phyloP scores from a whole-genome alignment of 2,329 filamentous ascomycete genomes.

The Ascosphaera apis region DNA sequence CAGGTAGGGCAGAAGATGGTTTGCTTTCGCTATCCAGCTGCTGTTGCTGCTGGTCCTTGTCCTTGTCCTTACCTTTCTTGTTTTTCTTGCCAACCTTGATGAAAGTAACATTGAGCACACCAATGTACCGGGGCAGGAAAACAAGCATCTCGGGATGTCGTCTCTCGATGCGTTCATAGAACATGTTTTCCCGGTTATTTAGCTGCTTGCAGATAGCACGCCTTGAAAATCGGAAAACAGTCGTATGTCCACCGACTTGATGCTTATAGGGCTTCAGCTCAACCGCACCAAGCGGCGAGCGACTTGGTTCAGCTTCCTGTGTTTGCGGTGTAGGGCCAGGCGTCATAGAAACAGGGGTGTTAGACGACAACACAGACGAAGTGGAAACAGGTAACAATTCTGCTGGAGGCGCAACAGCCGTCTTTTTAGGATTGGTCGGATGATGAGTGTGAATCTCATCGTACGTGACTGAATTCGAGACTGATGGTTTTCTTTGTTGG shows the following conservation, averaged over 20 bases:
- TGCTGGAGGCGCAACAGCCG: not conserved
- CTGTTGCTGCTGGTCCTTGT: not conserved
- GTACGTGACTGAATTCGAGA: not conserved
- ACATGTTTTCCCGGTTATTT: constrained; percentile 95
- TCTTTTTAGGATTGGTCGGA: not conserved
- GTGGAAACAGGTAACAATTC: not conserved
- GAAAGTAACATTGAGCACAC: constrained; percentile 88
- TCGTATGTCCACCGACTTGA: constrained; percentile 92
- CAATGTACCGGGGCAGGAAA: constrained; percentile 90
- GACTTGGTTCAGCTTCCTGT: constrained; percentile 1
- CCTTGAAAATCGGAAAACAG: constrained; percentile 84
- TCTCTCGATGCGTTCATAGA: constrained; percentile 88
- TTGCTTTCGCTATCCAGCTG: not conserved
- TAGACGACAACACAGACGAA: not conserved
- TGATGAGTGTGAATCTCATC: not conserved
- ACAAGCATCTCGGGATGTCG: constrained; percentile 72
- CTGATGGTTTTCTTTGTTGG: not conserved
- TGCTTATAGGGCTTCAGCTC: constrained; percentile 93
- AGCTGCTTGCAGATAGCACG: constrained; percentile 94
- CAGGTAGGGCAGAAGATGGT: not conserved
- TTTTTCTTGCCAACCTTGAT: constrained; percentile 33
- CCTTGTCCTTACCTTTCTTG: not conserved
- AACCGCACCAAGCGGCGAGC: constrained; percentile 57
- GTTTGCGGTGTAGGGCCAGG: not conserved
- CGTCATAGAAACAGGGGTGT: not conserved